Conservation (phyloP, 2,329 filamentous ascomycete genomes). For the Microdochium bolleyi region DNA sequence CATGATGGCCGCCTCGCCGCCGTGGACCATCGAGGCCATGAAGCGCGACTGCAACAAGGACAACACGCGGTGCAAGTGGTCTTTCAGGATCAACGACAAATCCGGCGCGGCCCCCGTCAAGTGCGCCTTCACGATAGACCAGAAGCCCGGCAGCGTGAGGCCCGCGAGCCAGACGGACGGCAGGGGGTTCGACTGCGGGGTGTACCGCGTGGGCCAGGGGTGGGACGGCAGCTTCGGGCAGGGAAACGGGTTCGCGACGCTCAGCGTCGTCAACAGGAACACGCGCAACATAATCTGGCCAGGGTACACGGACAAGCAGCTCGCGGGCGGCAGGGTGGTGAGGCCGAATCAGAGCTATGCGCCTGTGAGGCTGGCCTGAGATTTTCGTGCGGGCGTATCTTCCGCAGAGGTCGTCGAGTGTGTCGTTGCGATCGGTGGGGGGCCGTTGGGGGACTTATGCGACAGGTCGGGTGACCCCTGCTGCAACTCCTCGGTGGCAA, state of each 20-base stretch:
- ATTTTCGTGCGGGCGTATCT: not conserved
- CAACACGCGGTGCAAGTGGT: constrained; percentile 33
- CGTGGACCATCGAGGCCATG: constrained; percentile 33
- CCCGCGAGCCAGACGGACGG: not conserved
- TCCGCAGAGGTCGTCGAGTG: too few species aligned
- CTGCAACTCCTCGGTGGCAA: too few species aligned
- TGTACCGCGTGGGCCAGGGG: constrained; percentile 21
- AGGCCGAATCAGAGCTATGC: constrained; percentile 9
- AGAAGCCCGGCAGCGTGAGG: not conserved
- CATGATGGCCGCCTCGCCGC: constrained; percentile 29
- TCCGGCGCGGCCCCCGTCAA: not conserved
- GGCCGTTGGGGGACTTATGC: too few species aligned
- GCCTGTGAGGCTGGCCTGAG: not conserved
- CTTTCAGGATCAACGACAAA: constrained; percentile 31
- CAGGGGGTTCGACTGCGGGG: constrained; percentile 12
- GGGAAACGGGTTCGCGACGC: constrained; percentile 25
- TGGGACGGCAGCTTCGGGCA: constrained; percentile 27
- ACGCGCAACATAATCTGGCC: constrained; percentile 14
- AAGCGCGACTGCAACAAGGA: constrained; percentile 29
- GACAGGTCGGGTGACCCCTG: too few species aligned
- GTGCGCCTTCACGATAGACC: not conserved
- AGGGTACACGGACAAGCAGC: constrained; percentile 19
- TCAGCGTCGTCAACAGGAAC: constrained; percentile 19
- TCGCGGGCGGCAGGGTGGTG: constrained; percentile 14
- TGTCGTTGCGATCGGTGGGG: too few species aligned